Conservation (phyloP, 1,284 basidiomycete species). For the Clitocybe nebularis region DNA sequence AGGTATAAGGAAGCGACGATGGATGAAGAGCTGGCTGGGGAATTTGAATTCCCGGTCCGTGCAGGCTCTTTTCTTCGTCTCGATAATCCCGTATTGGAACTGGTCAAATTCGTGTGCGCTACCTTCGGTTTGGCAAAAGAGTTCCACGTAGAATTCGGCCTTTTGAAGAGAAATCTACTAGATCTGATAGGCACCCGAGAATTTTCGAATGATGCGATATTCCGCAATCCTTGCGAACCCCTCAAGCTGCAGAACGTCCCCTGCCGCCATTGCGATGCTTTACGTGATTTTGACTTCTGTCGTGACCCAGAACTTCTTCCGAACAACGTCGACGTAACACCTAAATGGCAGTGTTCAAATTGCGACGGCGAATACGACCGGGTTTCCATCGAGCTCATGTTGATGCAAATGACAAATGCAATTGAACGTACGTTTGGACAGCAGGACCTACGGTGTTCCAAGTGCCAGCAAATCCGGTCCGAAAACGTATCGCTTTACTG, state of each 20-base stretch:
- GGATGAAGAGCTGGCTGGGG: constrained; percentile 54
- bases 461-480: constrained; percentile 86
- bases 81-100: constrained; percentile 82
- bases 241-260: constrained; percentile 86
- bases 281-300: constrained; percentile 93
- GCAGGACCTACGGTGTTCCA: constrained; percentile 86
- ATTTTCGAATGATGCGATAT: constrained; percentile 81
- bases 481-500: constrained; percentile 87
- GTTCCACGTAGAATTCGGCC: constrained; percentile 79
- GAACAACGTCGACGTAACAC: constrained; percentile 40
- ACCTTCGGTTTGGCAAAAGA: constrained; percentile 78
- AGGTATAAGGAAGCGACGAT: constrained; percentile 59
- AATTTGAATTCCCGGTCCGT: constrained; percentile 80
- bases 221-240: constrained; percentile 92
- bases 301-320: constrained; percentile 87
- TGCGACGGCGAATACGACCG: constrained; percentile 92
- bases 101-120: constrained; percentile 87
- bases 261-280: constrained; percentile 85
- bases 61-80: constrained; percentile 83
- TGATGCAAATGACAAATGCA: constrained; percentile 75
- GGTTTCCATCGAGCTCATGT: constrained; percentile 77
- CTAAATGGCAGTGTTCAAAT: constrained; percentile 62
- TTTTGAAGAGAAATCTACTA: constrained; percentile 87
- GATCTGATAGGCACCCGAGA: constrained; percentile 88
- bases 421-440: constrained; percentile 79